Base-by-base conservation (phyloP, 495 filamentous ascomycete species). In the Oidiodendron maius region DNA sequence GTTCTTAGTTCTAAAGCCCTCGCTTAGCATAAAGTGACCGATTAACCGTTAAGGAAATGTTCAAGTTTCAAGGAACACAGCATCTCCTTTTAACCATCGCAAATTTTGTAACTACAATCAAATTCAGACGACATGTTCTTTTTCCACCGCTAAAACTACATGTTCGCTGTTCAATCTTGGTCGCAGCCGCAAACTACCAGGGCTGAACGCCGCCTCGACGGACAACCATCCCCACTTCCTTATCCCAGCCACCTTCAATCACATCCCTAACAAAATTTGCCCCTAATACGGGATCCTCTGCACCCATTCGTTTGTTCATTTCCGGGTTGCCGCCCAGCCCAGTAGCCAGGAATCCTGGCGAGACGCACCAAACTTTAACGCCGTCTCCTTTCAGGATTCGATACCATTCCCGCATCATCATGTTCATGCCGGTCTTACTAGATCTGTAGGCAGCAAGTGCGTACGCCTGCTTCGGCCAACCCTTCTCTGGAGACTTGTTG, bases 381-480 rank as follows among this genome's bases (percentile, higher is more conserved):
- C 76, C 76, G 46, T 85, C 81, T 15, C 74, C 67, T 47, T 66
- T 64, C 41, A 85, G 57, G 6, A 68, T 53, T 5, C 70, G 62
- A 18, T 52, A 21, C 79, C 78, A 86, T 45, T 77, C 72, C 25
- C 70, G 64, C 78, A 83, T 80, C 62, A 83, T 28, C 81, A 84
- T 84, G 49, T 84, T 83, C 55, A 86, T 47, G 6, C 72, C 81
- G 0, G 77, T 71, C 65, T 86, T 84, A 22, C 64, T 59, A 41
- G 62, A 64, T 8, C 78, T 69, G 53, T 85, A 83, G 2, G 66
- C 62, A 2, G 61, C 30, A 23, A 50, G 22, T 4, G 17, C 49
- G 38, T 36, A 48, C 13, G 42, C 30, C 3, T 49, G 25, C 51
- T 74, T 76, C 16, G 70, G 71, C 67, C 76, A 80, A 2, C 77